Evolutionary conservation across 495 filamentous ascomycete species (phyloP).

Genomic region (Tuber calosporum): DNA sequence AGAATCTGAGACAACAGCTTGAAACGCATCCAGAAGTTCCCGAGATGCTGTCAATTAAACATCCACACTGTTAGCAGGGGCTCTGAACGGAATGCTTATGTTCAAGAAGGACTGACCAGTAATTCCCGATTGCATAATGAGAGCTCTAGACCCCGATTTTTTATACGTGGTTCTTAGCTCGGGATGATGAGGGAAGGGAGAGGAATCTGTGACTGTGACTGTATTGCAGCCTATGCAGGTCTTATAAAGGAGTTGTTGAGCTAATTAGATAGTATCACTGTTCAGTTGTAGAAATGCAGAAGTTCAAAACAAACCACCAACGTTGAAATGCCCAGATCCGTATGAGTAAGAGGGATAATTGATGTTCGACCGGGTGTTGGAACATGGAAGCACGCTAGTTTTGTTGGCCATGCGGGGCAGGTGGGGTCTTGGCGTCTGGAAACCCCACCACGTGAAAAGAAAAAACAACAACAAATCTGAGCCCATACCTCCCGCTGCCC

Average conservation of each 20-base stretch:
- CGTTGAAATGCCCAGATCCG: neutral
- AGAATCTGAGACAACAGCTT: slow-evolving; percentile 56
- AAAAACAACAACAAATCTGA: neutral
- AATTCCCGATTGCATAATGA: slow-evolving; percentile 80
- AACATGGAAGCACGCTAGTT: neutral
- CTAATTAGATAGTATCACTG: neutral
- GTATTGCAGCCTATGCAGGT: neutral
- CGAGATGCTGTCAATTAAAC: slow-evolving; percentile 56
- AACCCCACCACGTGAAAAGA: neutral
- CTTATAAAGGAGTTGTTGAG: neutral
- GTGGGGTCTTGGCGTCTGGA: neutral
- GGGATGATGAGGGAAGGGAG: neutral
- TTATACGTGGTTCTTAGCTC: neutral
- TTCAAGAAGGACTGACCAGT: slow-evolving; percentile 51
- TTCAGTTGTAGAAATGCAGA: neutral
- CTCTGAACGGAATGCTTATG: slow-evolving; percentile 11
- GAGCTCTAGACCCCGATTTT: neutral
- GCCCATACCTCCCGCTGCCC: neutral
- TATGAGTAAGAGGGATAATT: neutral
- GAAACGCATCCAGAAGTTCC: slow-evolving; percentile 80
- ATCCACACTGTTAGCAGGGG: slow-evolving; percentile 14
- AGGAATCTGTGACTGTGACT: neutral
- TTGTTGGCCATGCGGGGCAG: neutral
- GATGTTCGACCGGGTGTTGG: neutral
- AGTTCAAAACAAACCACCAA: neutral